Base-by-base conservation (phyloP, 2,329 filamentous ascomycete genomes). In the Botryotinia globosa region DNA sequence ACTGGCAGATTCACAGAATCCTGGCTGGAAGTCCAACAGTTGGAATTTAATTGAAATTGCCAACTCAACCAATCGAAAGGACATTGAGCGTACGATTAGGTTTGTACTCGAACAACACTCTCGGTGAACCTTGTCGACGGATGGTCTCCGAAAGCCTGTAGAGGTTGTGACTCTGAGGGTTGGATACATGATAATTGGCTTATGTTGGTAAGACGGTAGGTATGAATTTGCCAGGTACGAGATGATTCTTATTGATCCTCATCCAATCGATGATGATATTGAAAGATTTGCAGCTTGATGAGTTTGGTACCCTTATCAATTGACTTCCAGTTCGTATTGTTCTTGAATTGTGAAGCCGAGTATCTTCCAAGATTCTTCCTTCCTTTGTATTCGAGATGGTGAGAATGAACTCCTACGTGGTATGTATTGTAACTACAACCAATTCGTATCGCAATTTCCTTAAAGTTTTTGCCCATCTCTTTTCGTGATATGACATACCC, bases 101-200 rank as follows among this genome's bases (percentile, higher is more conserved):
- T 29, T 44, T 69, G 58, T 25, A 25, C 32, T 45, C 66, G 39
- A 63, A 14, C 7, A 42, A 32, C 44, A 29, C 8, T 14, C 34
- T 32, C 12, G 29, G 29, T 25, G 51, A 42, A 59, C 32, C 42
- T 51, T 62, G 68, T 70, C n/a, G 68, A 48, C 68, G 68, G 56
- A 29, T 70, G 37, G 68, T 29, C 42, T 70, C 68, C 68, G 68
- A 48, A 63, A 62, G 56, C 68, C 56, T 70, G 56, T 70, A 45
- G 20, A 45, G 29, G n/a, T 51, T 70, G 58, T 51, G 68, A 70
- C 25, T 25, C 58, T 64, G 45, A 34, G 64, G 48, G 64, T 32
- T 42, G 48, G 7, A 29, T 39, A 54, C 48, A 56, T 32, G 39
- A 32, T 32, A 22, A 58, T 58, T 56, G 29, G 66, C 48, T 44